Base-by-base conservation (phyloP, 768 basidiomycete genomes). In the Termitomyces sp. region DNA sequence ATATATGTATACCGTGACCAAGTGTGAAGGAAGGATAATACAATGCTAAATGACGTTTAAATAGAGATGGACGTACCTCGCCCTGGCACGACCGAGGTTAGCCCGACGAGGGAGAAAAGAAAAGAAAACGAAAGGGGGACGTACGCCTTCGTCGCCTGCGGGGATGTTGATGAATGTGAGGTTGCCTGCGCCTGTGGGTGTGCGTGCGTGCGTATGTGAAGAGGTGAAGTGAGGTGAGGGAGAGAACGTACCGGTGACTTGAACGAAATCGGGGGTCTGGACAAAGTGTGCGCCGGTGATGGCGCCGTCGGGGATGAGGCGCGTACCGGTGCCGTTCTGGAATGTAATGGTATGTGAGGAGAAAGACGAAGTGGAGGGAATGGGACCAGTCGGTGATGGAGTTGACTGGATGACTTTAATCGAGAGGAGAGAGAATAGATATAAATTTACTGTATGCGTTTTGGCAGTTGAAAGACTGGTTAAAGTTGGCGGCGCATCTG, bases 231-330 rank as follows among this genome's bases (percentile, higher is more conserved):
- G 9, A 10, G 9, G 19, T 2, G 19, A 16, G 11, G 42, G 5
- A 9, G 23, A 11, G 11, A 42, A 12, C 2, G 6, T 10, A 75
- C 87, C 91, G 38, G 83, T 85, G 53, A 90, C 72, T 64, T 88
- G 89, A 34, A 90, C 76, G 67, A 84, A 91, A 67, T 86, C 85
- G n/a, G 87, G 84, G 0, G 90, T 89, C 60, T 82, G 76, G 5
- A 90, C 77, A 66, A 89, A 82, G 66, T 86, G 87, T 17, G 82
- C 86, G 50, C 84, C 84, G 1, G 73, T 75, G 63, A 90, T 82
- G n/a, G 85, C 71, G 31, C 87, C 90, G 53, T 84, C 81, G 11
- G 89, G 90, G 60, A 92, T 89, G 62, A 87, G 66, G 48, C 83
- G 84, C 14, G 82, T 79, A 31, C 87, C 88, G 47, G 83, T 78